Conservation (phyloP, 768 basidiomycete species). For the Rhodotorula taiwanensis region DNA sequence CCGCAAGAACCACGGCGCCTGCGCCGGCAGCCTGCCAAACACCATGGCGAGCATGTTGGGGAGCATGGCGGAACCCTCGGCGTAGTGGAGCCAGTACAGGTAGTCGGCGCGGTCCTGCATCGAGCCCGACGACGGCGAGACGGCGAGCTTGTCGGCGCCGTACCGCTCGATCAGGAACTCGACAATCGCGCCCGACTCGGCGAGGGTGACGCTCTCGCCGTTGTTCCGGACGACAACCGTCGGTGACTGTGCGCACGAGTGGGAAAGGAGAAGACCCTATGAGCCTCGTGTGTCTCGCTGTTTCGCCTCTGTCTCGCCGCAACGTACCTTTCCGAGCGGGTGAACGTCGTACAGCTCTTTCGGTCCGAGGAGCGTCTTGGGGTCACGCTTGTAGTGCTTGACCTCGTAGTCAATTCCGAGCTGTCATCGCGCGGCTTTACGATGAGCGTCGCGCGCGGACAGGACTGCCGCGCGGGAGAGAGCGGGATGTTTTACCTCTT, state of each 20-base stretch:
- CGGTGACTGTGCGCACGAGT: conserved; percentile 15
- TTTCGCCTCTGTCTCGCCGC: no score
- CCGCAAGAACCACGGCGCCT: conserved; percentile 19
- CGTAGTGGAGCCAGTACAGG: conserved; percentile 31
- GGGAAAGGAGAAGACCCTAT: neutral
- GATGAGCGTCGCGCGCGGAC: neutral
- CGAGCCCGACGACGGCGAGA: neutral
- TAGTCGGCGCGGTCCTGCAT: conserved; percentile 15
- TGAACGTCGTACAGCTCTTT: conserved; percentile 16
- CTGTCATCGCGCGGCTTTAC: neutral
- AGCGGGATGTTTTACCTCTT: conserved; percentile 16
- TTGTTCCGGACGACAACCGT: conserved; percentile 20
- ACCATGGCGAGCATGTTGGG: conserved; percentile 28
- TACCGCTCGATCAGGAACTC: conserved; percentile 35
- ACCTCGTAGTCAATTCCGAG: conserved; percentile 30
- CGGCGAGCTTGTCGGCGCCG: conserved; percentile 11
- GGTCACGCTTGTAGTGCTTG: conserved; percentile 29
- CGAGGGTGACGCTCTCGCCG: conserved; percentile 12
- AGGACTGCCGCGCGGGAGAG: neutral
- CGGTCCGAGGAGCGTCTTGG: conserved; percentile 10
- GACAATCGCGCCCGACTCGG: conserved; percentile 35
- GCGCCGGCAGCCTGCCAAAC: conserved; percentile 16
- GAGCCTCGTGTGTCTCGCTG: neutral
- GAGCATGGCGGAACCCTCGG: conserved; percentile 26
- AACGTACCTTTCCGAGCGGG: conserved; percentile 28